Percentiles rank a stretch among this genome's conserved stretches.
Evolutionary conservation across 495 filamentous ascomycete species (phyloP).

Genomic region (Penicillium arizonense): DNA sequence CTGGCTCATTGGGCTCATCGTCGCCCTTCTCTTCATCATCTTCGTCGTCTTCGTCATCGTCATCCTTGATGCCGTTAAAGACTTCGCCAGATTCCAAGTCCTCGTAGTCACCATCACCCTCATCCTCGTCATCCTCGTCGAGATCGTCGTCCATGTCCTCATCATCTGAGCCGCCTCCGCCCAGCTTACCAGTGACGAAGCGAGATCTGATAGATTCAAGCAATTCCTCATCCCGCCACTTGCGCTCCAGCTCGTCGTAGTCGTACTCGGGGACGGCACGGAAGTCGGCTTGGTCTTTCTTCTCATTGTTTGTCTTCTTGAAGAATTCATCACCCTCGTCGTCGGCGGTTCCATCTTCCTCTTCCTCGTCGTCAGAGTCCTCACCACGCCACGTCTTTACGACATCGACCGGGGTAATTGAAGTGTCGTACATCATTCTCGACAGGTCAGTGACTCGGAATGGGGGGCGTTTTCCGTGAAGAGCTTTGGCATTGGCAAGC

Average conservation of each 20-base stretch:
- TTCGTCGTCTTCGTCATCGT: constrained; percentile 22
- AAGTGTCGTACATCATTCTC: constrained; percentile 83
- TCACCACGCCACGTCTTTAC: constrained; percentile 77
- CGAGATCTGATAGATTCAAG: constrained; percentile 69
- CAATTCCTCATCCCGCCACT: constrained; percentile 79
- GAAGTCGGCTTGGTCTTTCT: constrained; percentile 68
- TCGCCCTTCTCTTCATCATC: constrained; percentile 28
- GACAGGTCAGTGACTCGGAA: constrained; percentile 79
- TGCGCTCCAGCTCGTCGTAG: constrained; percentile 74
- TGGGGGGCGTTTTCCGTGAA: constrained; percentile 65
- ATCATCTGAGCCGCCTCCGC: constrained; percentile 40
- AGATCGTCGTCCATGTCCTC: constrained; percentile 47
- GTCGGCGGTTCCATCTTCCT: constrained; percentile 50
- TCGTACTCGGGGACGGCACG: constrained; percentile 76
- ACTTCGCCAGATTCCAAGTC: constrained; percentile 79
- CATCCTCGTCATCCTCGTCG: constrained; percentile 51
- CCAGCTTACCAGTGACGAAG: constrained; percentile 69
- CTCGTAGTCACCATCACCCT: constrained; percentile 88
- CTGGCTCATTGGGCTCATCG: constrained; percentile 29
- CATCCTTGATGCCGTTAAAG: constrained; percentile 44
- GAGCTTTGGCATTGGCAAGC: constrained; percentile 65
- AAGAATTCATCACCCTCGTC: constrained; percentile 83
- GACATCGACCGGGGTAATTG: constrained; percentile 71
- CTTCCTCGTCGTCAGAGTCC: constrained; percentile 26
- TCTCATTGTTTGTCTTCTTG: constrained; percentile 64